These are phyloP conservation scores for Jasminum sambac DNA, from an alignment of 257 asterid genomes.

Conservation along the genomic window DNA sequence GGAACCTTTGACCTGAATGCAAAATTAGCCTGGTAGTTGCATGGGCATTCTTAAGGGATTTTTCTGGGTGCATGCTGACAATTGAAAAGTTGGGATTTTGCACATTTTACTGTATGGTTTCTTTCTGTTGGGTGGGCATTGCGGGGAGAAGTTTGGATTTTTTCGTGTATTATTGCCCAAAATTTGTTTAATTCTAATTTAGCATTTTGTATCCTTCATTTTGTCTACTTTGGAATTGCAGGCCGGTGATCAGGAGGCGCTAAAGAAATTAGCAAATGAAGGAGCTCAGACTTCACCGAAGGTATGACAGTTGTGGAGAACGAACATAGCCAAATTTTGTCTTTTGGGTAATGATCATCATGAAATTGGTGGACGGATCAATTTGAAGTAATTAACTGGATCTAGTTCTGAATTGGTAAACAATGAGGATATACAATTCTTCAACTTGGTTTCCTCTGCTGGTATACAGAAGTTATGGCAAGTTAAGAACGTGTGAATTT, in stretches of 20 bases:
- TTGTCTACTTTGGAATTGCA: conserved; percentile 38
- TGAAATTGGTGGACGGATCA: not conserved
- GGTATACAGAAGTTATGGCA: not conserved
- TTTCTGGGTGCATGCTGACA: conserved; percentile 6
- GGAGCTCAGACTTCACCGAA: conserved; percentile 35
- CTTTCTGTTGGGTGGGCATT: not conserved
- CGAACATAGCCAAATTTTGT: not conserved
- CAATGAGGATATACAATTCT: not conserved
- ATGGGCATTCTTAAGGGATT: not conserved
- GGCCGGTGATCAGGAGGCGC: conserved; percentile 65
- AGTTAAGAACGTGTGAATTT: not conserved
- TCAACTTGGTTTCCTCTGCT: conserved; percentile 4
- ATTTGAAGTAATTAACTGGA: not conserved
- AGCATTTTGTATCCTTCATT: not conserved
- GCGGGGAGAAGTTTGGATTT: no score
- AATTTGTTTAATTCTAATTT: not conserved
- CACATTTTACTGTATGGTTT: not conserved
- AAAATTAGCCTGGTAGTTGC: not conserved
- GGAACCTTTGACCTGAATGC: not conserved
- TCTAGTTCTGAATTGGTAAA: not conserved
- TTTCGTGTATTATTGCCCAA: not conserved
- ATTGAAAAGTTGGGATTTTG: not conserved
- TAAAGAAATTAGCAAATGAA: conserved; percentile 44
- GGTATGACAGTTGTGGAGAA: conserved; percentile 35
- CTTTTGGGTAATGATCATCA: not conserved